Evolutionary conservation across 192 early-diverging fungal genomes (phyloP).

Genomic region (Phlyctochytrium arcticum): DNA sequence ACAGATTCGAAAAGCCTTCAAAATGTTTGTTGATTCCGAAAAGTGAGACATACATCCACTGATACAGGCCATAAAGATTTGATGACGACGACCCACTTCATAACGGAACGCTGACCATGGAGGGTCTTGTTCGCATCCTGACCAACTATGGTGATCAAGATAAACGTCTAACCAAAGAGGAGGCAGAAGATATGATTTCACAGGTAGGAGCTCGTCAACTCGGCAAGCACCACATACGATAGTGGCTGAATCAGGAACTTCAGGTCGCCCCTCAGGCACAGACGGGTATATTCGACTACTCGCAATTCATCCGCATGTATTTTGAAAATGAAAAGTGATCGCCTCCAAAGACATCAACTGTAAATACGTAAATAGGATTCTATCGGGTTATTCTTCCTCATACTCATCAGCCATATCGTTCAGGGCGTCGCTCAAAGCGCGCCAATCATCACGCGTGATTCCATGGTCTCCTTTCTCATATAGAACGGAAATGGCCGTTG

Average conservation of each 20-base stretch:
- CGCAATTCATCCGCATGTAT: slow-evolving; percentile 48
- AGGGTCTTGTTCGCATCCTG: slow-evolving; percentile 32
- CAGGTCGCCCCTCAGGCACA: slow-evolving; percentile 48
- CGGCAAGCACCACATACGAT: too few relatives aligned
- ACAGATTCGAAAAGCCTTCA: slow-evolving; percentile 40
- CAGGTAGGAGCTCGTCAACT: slow-evolving; percentile 38
- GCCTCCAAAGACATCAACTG: too few relatives aligned
- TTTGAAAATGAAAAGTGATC: slow-evolving; percentile 32
- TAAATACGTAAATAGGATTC: too few relatives aligned
- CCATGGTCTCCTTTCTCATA: slow-evolving; percentile 23
- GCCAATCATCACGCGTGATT: slow-evolving; percentile 4
- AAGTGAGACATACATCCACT: too few relatives aligned
- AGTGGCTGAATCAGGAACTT: too few relatives aligned
- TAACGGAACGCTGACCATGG: slow-evolving; percentile 27
- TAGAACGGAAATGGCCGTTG: not conserved
- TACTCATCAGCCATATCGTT: slow-evolving; percentile 13
- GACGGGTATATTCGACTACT: slow-evolving; percentile 44
- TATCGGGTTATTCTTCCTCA: slow-evolving; percentile 10
- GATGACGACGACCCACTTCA: slow-evolving; percentile 16
- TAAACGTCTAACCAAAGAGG: slow-evolving; percentile 31
- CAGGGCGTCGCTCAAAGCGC: slow-evolving; percentile 1
- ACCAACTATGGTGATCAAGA: slow-evolving; percentile 42
- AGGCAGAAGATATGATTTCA: slow-evolving; percentile 48
- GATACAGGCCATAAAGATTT: slow-evolving; percentile 15
- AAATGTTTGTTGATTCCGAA: slow-evolving; percentile 22